A percentile compares a stretch with the other conserved stretches of the same genome.
Conservation (phyloP, 2,329 filamentous ascomycete species). For the Penicillium sp. region DNA sequence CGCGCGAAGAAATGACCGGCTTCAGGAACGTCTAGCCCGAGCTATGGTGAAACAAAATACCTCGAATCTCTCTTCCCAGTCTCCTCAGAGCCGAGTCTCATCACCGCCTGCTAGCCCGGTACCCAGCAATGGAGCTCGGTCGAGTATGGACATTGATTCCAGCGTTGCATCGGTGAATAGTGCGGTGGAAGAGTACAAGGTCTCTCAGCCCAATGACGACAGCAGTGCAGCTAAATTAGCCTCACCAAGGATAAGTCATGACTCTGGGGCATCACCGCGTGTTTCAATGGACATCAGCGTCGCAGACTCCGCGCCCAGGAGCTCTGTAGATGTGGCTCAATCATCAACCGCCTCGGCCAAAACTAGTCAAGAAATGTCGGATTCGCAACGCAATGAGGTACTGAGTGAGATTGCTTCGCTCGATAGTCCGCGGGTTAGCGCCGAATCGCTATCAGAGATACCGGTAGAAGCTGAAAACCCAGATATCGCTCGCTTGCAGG, state of each 20-base stretch:
- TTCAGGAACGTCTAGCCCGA: slow-evolving; percentile 86
- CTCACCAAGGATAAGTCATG: slow-evolving; percentile 31
- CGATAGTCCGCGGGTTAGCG: slow-evolving; percentile 18
- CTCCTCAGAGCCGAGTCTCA: slow-evolving; percentile 51
- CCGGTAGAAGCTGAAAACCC: slow-evolving; percentile 40
- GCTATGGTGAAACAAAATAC: slow-evolving; percentile 74
- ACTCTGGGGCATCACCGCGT: slow-evolving; percentile 26
- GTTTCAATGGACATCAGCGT: slow-evolving; percentile 29
- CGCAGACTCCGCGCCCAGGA: slow-evolving; percentile 16
- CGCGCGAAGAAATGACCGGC: slow-evolving; percentile 70
- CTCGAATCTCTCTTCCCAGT: slow-evolving; percentile 48
- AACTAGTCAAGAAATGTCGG: slow-evolving; percentile 10
- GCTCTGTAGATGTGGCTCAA: slow-evolving; percentile 13
- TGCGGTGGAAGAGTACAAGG: slow-evolving; percentile 25
- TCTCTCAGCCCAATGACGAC: slow-evolving; percentile 13
- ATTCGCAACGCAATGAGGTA: background rate
- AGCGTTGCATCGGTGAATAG: slow-evolving; percentile 23
- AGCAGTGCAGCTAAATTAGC: slow-evolving; percentile 9
- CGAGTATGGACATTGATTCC: slow-evolving; percentile 39
- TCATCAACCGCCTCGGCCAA: slow-evolving; percentile 4
- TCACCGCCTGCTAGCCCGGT: slow-evolving; percentile 54
- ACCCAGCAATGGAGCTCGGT: slow-evolving; percentile 47
- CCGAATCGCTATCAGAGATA: slow-evolving; percentile 18
- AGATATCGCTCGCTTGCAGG: slow-evolving; percentile 50
- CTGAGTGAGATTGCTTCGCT: slow-evolving; percentile 11